phyloP scores from a whole-genome alignment of 1,284 basidiomycete genomes.

The Cronartium quercuum region DNA sequence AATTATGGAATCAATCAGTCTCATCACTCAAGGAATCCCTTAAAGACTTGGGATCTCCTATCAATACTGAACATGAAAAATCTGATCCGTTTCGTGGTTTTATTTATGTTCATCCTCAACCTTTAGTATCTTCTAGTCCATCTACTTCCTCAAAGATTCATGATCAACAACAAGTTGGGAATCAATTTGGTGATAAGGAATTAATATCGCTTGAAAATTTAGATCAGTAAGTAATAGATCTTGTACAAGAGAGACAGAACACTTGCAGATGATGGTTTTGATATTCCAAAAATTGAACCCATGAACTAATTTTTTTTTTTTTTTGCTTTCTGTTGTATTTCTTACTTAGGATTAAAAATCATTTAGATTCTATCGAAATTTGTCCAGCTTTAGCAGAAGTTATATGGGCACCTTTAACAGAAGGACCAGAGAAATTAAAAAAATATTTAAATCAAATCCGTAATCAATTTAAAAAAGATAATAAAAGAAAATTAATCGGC shows the following conservation, averaged over 20 bases:
- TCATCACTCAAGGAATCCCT: too few species aligned
- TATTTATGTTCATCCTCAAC: not conserved
- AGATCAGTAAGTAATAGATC: slow-evolving; percentile 4
- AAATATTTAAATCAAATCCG: slow-evolving; percentile 9
- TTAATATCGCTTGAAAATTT: too few species aligned
- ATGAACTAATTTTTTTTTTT: not conserved
- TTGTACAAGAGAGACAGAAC: not conserved
- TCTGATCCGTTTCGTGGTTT: too few species aligned
- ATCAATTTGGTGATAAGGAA: too few species aligned
- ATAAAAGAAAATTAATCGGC: slow-evolving; percentile 1
- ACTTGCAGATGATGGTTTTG: not conserved
- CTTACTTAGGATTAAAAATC: not conserved
- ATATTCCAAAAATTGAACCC: not conserved
- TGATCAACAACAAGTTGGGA: too few species aligned
- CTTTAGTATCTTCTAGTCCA: not conserved
- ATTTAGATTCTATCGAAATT: slow-evolving; percentile 14
- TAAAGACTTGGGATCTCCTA: too few species aligned
- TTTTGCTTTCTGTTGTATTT: not conserved
- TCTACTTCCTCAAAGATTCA: not conserved
- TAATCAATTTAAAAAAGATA: not conserved
- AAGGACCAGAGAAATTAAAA: slow-evolving; percentile 14
- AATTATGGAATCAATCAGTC: too few species aligned
- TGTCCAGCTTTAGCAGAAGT: slow-evolving; percentile 1
- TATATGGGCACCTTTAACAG: slow-evolving; percentile 29
- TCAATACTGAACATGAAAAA: too few species aligned